phyloP scores from a whole-genome alignment of 768 basidiomycete species.

The Trichaptum fuscoviolaceum region DNA sequence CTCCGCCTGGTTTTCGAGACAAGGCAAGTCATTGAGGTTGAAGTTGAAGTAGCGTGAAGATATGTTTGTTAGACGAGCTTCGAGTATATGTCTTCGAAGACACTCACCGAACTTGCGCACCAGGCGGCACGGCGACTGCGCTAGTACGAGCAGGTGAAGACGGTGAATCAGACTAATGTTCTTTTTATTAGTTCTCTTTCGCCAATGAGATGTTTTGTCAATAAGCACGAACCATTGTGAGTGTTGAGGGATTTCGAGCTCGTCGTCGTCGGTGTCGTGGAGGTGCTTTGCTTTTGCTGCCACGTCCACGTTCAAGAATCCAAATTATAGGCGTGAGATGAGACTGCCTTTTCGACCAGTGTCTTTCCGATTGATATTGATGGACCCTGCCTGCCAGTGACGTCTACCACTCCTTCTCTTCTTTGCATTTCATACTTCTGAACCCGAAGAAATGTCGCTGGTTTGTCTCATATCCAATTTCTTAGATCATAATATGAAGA shows the following conservation, averaged over 20 bases:
- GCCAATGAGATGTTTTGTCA: neutral
- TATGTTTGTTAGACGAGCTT: neutral
- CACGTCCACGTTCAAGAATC: neutral
- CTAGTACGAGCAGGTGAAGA: constrained; percentile 38
- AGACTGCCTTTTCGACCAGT: neutral
- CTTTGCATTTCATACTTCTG: neutral
- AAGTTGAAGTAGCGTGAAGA: neutral
- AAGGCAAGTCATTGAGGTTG: too few relatives aligned
- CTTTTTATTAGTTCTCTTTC: neutral
- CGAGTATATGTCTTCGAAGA: neutral
- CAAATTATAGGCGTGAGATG: neutral
- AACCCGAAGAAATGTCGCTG: neutral
- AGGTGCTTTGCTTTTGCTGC: neutral
- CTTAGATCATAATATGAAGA: neutral
- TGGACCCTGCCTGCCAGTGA: neutral
- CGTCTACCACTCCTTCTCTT: neutral
- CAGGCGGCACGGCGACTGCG: constrained; percentile 66
- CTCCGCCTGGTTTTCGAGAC: constrained; percentile 51
- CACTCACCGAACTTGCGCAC: constrained; percentile 75
- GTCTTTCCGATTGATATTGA: neutral
- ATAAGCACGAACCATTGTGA: neutral
- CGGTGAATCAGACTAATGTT: constrained; percentile 68
- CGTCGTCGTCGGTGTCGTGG: constrained; percentile 1
- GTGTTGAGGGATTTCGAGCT: neutral
- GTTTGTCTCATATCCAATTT: neutral